Percentiles rank a stretch among this genome's conserved stretches.
phyloP scores from a whole-genome alignment of 495 filamentous ascomycete genomes.

The Paragyromitra xinjiangensis region DNA sequence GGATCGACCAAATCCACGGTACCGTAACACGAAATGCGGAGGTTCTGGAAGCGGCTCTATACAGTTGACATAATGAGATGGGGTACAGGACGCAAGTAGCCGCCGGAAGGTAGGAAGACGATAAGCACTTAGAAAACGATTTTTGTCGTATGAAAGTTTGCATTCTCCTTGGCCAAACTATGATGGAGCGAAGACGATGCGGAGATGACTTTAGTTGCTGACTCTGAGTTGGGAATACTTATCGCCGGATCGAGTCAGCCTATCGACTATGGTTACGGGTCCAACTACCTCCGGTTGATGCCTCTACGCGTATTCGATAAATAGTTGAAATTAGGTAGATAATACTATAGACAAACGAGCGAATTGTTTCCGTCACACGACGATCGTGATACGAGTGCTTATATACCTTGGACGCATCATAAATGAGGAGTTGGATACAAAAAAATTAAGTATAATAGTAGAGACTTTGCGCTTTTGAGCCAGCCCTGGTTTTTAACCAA shows the following conservation, averaged over 20 bases:
- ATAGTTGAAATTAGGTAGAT: constrained; percentile 1
- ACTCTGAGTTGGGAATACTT: background rate
- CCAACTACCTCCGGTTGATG: constrained; percentile 10
- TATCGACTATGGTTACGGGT: background rate
- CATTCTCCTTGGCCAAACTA: background rate
- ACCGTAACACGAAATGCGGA: constrained; percentile 9
- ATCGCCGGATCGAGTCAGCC: background rate
- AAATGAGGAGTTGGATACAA: constrained; percentile 3
- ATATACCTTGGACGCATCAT: constrained; percentile 26
- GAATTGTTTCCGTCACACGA: constrained; percentile 32
- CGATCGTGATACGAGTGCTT: constrained; percentile 22
- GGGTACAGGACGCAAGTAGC: constrained; percentile 20
- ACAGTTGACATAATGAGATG: background rate
- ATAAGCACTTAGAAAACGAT: constrained; percentile 6
- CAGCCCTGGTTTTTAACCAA: too few species aligned
- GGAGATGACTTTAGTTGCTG: background rate
- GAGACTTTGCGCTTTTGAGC: too few species aligned
- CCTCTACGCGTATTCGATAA: constrained; percentile 1
- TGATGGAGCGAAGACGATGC: background rate
- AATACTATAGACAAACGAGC: constrained; percentile 19
- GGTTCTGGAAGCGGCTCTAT: background rate
- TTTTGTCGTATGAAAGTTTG: background rate
- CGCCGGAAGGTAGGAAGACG: background rate
- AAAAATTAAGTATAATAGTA: constrained; percentile 17
- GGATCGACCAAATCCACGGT: constrained; percentile 23